Base-by-base conservation (phyloP, 345 rosid species). In the Camelina hispida region DNA sequence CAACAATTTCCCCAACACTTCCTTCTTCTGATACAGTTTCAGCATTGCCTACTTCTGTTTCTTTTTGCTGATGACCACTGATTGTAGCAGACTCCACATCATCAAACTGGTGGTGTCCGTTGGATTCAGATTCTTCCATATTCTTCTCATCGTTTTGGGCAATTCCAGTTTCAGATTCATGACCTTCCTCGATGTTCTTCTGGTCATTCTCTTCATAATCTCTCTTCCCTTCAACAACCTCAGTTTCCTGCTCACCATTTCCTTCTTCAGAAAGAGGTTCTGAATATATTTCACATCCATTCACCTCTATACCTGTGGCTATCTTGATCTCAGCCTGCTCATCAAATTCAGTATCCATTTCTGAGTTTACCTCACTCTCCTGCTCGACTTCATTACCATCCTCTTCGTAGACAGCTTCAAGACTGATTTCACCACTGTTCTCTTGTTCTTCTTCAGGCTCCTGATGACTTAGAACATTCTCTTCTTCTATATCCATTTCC, bases 171-270 rank as follows among this genome's bases (percentile, higher is more conserved):
- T 59, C 79, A 40, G 35, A 50, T 50, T 48, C 62, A 50, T 17
- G 47, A 42, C 17, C 7, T 61, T 50, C 73, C 67, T 76, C 40
- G 3, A 68, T 68, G 80, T 60, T 74, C 80, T 60, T 48, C 71
- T 72, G 76, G 43, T n/a, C 42, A 22, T n/a, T 59, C 37, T 25
- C 68, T 57, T 75, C 84, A 66, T 54, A 35, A 51, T 37, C 77
- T 58, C 50, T 58, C 16, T 71, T 48, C 54, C 60, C 60, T 63
- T 77, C 75, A 62, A 56, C 59, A 34, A 3, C 25, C 44, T 44
- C 59, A 64, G 54, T 47, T 63, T 47, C 67, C 48, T 63, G 71
- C 52, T 58, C 57, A 65, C 14, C 54, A 30, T 13, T 55, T 17
- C 37, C 60, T 76, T 65, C 76, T 70, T 70, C 61, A 56, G 61